phyloP scores from a whole-genome alignment of 305 asterid species.

The Fraxinus ornus region DNA sequence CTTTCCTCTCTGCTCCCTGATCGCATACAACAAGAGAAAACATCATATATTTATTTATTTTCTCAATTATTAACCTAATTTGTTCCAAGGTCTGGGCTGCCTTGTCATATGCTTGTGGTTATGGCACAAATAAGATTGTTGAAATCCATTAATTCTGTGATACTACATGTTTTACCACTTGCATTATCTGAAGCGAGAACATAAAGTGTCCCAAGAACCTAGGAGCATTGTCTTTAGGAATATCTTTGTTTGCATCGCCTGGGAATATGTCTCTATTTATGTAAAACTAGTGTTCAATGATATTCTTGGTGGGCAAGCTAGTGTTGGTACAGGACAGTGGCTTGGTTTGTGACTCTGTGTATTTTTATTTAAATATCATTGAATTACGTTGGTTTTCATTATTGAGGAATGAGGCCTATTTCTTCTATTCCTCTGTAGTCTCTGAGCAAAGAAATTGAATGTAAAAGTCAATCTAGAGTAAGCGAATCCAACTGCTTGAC shows the following conservation, averaged over 20 bases:
- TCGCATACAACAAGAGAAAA: not conserved
- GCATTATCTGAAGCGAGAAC: not conserved
- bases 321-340: not conserved
- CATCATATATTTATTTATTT: not conserved
- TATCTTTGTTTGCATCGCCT: not conserved
- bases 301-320: not conserved
- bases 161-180: not conserved
- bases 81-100: not conserved
- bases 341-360: not conserved
- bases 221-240: not conserved
- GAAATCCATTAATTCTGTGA: conserved; percentile 6
- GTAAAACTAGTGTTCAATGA: not conserved
- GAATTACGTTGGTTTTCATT: not conserved
- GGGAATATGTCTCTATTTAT: not conserved
- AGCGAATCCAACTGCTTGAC: conserved; percentile 8
- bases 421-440: not conserved
- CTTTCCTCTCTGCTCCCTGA: not conserved
- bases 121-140: not conserved
- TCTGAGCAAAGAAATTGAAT: conserved; percentile 4
- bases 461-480: not conserved
- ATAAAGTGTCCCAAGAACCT: not conserved
- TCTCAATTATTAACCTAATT: not conserved
- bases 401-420: not conserved
- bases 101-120: conserved; percentile 8
- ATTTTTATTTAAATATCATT: not conserved